Percentiles rank a stretch among this genome's conserved stretches.
These are phyloP conservation scores for Mucor racemosus DNA, from an alignment of 371 early-diverging fungal species.

Conservation along the genomic window DNA sequence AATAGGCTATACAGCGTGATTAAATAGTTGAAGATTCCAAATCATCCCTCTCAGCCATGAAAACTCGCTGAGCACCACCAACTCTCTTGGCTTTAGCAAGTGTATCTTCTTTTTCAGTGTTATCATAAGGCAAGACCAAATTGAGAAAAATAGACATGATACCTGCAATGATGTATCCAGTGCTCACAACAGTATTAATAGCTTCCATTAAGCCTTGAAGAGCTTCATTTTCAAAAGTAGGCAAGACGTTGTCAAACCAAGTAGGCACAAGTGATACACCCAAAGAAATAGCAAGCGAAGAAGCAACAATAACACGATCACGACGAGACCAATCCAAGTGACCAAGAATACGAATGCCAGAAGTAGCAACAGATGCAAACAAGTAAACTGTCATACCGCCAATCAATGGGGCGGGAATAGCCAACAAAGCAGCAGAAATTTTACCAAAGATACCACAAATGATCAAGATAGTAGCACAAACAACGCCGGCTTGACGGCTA, in stretches of 20 bases:
- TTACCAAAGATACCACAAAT: conserved; percentile 61
- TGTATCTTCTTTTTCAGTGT: conserved; percentile 1
- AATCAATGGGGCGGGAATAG: conserved; percentile 56
- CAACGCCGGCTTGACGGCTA: conserved; percentile 57
- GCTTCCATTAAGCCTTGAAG: conserved; percentile 57
- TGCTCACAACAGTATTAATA: conserved; percentile 54
- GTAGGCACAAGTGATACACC: conserved; percentile 60
- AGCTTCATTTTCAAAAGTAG: conserved; percentile 44
- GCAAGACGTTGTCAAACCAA: conserved; percentile 59
- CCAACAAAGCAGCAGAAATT: no score
- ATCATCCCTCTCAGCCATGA: conserved; percentile 10
- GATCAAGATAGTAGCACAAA: conserved; percentile 57
- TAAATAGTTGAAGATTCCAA: background rate
- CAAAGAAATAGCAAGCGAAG: conserved; percentile 50
- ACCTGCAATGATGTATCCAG: conserved; percentile 59
- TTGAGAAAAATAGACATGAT: conserved; percentile 58
- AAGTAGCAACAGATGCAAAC: conserved; percentile 62
- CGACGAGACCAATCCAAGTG: conserved; percentile 64
- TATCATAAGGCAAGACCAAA: conserved; percentile 44
- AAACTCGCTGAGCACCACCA: conserved; percentile 17
- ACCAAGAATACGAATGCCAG: conserved; percentile 63
- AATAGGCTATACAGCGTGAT: background rate
- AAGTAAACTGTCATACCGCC: conserved; percentile 66
- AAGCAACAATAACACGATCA: conserved; percentile 62
- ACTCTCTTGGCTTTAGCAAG: conserved; percentile 12